Base-by-base conservation (phyloP, 1,139 yeast species). In the Meyerozyma guilliermondii region DNA sequence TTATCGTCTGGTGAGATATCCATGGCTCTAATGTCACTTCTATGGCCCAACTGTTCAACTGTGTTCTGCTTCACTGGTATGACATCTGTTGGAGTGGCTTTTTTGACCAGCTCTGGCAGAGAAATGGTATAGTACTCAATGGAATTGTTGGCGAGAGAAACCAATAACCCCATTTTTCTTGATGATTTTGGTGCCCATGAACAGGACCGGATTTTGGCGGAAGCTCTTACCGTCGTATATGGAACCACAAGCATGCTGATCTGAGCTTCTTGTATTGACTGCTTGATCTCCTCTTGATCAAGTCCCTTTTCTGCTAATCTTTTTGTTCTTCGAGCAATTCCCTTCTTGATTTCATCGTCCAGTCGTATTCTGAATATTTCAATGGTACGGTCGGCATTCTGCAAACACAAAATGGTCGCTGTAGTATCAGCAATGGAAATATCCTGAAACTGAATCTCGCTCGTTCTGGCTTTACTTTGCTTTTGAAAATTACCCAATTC, bases 21-120 rank as follows among this genome's bases (percentile, higher is more conserved):
- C 59, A 87, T 68, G 5, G 96, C 77, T 55, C 98, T 76, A 29
- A 92, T 76, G 60, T 94, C 99, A 4, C 87, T 80, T 59, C 97
- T 80, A 58, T 91, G 97, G 22, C 98, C 99, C 40, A 80, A 76
- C 38, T 81, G 64, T 39, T 89, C 96, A 29, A 92, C 71, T 1
- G 81, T 63, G 54, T 78, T 78, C 23, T 67, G 56, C 52, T 72
- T 80, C 7, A 50, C 53, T 1, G 65, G 43, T 29, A 53, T 49
- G 24, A 65, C 45, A 11, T 58, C 66, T 2, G 68, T 60, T 4
- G 79, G 74, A 29, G 71, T 68, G 4, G 76, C 66, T 51, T 75
- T 77, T 45, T 62, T 68, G 41, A 69, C 58, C 44, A 61, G 63
- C 43, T 70, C 72, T 1, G 84, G 83, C 10, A 79, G 51, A 16